Base-by-base conservation (phyloP, 1,284 basidiomycete species). In the Porphyrellus sp. region DNA sequence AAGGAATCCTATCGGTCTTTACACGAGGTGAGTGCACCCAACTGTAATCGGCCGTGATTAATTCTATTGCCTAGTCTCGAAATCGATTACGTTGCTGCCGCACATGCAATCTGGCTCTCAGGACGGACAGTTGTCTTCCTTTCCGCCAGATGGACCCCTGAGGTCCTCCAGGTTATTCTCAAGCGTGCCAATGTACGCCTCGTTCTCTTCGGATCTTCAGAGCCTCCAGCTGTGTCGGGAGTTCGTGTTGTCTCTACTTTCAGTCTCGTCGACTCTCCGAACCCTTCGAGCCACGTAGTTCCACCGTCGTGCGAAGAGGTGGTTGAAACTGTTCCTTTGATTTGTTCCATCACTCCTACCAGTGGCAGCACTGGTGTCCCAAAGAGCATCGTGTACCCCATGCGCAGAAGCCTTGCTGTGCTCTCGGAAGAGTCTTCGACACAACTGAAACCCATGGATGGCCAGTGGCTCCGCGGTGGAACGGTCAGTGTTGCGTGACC, bases 381-480 rank as follows among this genome's bases (percentile, higher is more conserved):
- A 2, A 64, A 64, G 58, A 61, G 60, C 46, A 66, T 64, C 5
- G 63, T 64, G 18, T 64, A 64, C 34, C 63, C 63, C 15, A 66
- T 66, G 64, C 41, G 37, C 18, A 44, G 60, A n/a, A 59, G 58
- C 21, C 51, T 67, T 25, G 55, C 53, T 20, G 58, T 58, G 13
- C 61, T 64, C 15, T 41, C 53, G 18, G 61, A 67, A 30, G 64
- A 64, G 41, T 64, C 63, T 8, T 65, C 64, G 21, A 56, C 56
- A 8, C 52, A 63, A 7, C 49, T 64, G n/a, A 54, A 57, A 38
- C 54, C 58, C 13, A 42, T 52, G 49, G 64, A 64, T 46, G 63
- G 64, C 1, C 63, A 67, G 39, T 67, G 63, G 62, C 64, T 64
- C 24, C 64, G 64, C 21, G 60, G 62, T 30, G 62, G 64, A 42